Conservation (phyloP, 2,329 filamentous ascomycete species). For the Arachnomyces sp. region DNA sequence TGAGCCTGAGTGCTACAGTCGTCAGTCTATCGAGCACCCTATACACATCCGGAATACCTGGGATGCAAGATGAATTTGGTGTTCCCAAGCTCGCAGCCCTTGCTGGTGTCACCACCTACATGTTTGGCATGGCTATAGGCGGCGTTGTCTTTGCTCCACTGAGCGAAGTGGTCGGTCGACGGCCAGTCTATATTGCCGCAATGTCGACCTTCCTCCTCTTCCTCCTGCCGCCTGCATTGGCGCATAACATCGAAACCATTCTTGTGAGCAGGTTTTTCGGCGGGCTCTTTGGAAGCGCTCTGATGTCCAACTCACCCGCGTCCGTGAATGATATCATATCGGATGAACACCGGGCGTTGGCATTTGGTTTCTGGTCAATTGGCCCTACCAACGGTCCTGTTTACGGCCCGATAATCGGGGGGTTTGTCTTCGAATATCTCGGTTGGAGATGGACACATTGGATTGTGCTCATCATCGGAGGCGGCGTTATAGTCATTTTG, state of each 20-base stretch:
- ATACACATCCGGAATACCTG: slow-evolving; percentile 13
- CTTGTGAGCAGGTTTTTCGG: no score
- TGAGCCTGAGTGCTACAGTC: slow-evolving; percentile 14
- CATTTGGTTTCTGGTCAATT: slow-evolving; percentile 67
- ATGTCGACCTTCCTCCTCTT: slow-evolving; percentile 54
- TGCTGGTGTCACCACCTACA: slow-evolving; percentile 63
- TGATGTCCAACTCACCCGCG: slow-evolving; percentile 69
- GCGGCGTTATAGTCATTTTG: slow-evolving; percentile 50
- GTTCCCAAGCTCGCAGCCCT: slow-evolving; percentile 36
- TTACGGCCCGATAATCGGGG: slow-evolving; percentile 36
- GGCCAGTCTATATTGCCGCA: slow-evolving; percentile 53
- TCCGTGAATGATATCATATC: slow-evolving; percentile 67
- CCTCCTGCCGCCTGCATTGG: slow-evolving; percentile 59
- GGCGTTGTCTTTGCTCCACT: slow-evolving; percentile 61
- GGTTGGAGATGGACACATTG: slow-evolving; percentile 79
- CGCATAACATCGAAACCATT: no score
- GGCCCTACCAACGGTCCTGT: slow-evolving; percentile 65
- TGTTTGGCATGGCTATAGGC: slow-evolving; percentile 60
- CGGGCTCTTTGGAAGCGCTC: slow-evolving; percentile 60
- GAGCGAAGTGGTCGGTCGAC: slow-evolving; percentile 21
- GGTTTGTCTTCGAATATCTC: slow-evolving; percentile 38
- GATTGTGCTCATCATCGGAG: no score
- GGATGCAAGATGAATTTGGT: slow-evolving; percentile 11
- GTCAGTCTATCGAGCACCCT: slow-evolving; percentile 14
- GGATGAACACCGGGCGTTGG: slow-evolving; percentile 64